A percentile compares a stretch with the other conserved stretches of the same genome.
phyloP scores from a whole-genome alignment of 768 basidiomycete species.

The Leucocoprinus leucothites region DNA sequence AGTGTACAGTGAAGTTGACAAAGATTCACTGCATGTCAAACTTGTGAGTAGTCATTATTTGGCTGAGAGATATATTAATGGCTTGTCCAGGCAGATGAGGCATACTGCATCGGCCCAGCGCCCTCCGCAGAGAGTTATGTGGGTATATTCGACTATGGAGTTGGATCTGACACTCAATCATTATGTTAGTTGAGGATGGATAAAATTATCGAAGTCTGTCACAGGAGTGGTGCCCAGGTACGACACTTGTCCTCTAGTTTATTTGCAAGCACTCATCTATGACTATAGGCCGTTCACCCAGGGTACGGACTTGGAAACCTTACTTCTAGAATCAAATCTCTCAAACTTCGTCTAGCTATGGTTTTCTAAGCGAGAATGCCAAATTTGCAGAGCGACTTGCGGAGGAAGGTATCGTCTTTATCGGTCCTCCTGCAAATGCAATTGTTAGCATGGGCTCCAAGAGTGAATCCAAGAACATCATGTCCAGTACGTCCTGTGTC shows the following conservation, averaged over 20 bases:
- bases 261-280: constrained; percentile 3
- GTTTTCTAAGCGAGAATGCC: constrained; percentile 92
- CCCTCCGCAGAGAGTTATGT: constrained; percentile 89
- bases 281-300: constrained; percentile 80
- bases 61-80: too few relatives aligned
- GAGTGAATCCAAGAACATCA: constrained; percentile 95
- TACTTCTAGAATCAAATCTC: not conserved
- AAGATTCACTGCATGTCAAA: constrained; percentile 75
- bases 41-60: constrained; percentile 44
- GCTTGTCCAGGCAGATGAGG: constrained; percentile 65
- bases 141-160: constrained; percentile 27
- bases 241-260: constrained; percentile 14
- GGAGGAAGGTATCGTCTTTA: constrained; percentile 82
- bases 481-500: constrained; percentile 54
- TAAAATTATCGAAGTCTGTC: constrained; percentile 84
- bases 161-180: not conserved
- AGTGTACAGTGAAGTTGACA: constrained; percentile 87
- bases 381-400: constrained; percentile 71
- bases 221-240: constrained; percentile 81
- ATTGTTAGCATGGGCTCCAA: constrained; percentile 96
- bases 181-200: constrained; percentile 70
- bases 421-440: constrained; percentile 85
- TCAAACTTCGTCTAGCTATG: constrained; percentile 50
- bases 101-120: constrained; percentile 92
- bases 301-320: constrained; percentile 48